Base-by-base conservation (phyloP, 1,284 basidiomycete species). In the Austroboletus novae-zelandiae region DNA sequence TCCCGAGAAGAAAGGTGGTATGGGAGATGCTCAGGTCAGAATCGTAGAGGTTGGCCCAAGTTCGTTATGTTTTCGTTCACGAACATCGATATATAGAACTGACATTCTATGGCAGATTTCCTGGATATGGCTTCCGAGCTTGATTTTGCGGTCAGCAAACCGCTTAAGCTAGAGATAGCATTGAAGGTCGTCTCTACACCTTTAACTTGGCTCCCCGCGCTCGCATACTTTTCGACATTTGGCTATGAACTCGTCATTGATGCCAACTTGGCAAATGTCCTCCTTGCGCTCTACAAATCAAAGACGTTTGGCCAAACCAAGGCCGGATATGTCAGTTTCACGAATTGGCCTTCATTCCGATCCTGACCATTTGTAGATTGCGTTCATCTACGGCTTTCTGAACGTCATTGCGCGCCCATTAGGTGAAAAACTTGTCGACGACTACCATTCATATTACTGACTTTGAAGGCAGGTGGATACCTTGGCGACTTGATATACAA, bases 191-290 rank as follows among this genome's bases (percentile, higher is more conserved):
- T 80, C 27, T 20, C 57, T 8, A 75, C 66, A 50, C 78, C 79
- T 7, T 58, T 80, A n/a, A 84, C 83, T 1, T 85, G 81, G 81
- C 71, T 86, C 14, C 79, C 80, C 2, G 66, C 78, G 1, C 59
- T 83, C 11, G 77, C 74, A 15, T 83, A 83, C 57, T 55, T 73
- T 23, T 71, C 74, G 2, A 78, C 77, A 9, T 83, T 85, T 53
- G 83, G 83, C 1, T 75, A 77, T 42, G 81, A 85, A 60, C 73
- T 84, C 3, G 76, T 77, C 1, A 72, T 86, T 36, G 79, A 86
- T 53, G 76, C 78, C 9, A 77, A 78, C 48, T 68, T 86, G 48
- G 75, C 79, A 14, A 75, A 71, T 50, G 69, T 80, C 18, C 63
- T 83, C 27, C 75, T 71, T 51, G 66, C 55, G 2, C 64, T 79